Base-by-base conservation (phyloP, 75 land plant species). In the Pseudotsuga menziesii region DNA sequence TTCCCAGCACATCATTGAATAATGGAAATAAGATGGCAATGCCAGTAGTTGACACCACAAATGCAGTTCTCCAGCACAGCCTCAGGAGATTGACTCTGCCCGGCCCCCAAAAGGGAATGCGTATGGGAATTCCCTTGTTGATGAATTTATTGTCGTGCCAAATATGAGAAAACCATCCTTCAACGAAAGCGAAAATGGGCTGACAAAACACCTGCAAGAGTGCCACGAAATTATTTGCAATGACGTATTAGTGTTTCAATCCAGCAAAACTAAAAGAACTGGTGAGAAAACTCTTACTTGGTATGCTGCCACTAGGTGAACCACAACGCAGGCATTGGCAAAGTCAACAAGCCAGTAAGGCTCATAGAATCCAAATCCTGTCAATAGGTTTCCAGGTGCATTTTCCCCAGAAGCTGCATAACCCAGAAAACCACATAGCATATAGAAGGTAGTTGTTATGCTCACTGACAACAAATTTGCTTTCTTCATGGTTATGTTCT, bases 1-100 rank as follows among this genome's bases (percentile, higher is more conserved):
- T 41, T 26, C 94, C 99, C 59, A 96, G 64, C 0, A 96, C 88
- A 58, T 89, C 82, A 70, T 96, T 95, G 89, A 95, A 95, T 80
- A 89, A 93, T 29, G 98, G 99, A 41, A 96, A 88, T 23, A 87
- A 7, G 81, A 96, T 80, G 16, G 99, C 88, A 22, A 94, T 55
- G 2, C 66, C 84, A 2, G 91, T 91, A 22, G 90, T 89, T 12
- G 90, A 78, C 12, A 82, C 75, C 56, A 91, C 99, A 74, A 88
- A 93, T 2, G 77, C 63, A 0, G 93, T 88, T 72, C 99, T 83
- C 80, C 91, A 91, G 60, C 87, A 82, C 60, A 96, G 61, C 66
- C 89, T 86, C 59, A 91, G 77, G 29, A 81, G 75, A 62, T 87
- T 94, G 27, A 90, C 44, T 17, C 66, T 64, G 66, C 76, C 83